Conservation (phyloP, 257 asterid genomes). For the Thymus mandschuricus region DNA sequence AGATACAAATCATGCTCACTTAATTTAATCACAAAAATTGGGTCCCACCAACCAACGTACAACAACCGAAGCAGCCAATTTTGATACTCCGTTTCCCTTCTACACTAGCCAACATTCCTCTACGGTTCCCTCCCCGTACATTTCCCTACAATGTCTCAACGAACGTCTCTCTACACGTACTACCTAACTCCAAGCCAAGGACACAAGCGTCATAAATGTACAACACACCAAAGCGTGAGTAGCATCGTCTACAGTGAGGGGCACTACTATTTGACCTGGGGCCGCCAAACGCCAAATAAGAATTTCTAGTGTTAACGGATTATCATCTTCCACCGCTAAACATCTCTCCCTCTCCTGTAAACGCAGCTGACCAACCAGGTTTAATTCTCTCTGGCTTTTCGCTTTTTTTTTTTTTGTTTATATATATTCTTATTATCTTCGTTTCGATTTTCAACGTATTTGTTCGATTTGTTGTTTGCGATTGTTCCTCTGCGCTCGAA, state of each 20-base stretch:
- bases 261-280: constrained; percentile 8
- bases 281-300: constrained; percentile 8
- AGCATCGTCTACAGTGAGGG: not conserved
- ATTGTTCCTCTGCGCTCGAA: constrained; percentile 4
- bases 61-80: not conserved
- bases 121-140: not conserved
- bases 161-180: not conserved
- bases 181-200: not conserved
- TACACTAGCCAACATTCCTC: not conserved
- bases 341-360: not conserved
- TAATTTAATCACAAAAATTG: not conserved
- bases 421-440: not conserved
- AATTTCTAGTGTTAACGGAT: not conserved
- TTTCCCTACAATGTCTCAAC: not conserved
- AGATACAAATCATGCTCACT: not conserved
- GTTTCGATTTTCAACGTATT: not conserved
- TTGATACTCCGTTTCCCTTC: not conserved
- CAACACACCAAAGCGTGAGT: not conserved
- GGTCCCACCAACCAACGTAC: not conserved
- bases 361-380: constrained; percentile 29
- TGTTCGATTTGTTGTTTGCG: not conserved
- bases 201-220: not conserved
- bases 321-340: constrained; percentile 6
- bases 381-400: constrained; percentile 10
- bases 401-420: not conserved